A percentile compares a stretch with the other conserved stretches of the same genome.
These are phyloP conservation scores for Cystobasidium slooffiae DNA, from an alignment of 1,284 basidiomycete species.

Conservation along the genomic window DNA sequence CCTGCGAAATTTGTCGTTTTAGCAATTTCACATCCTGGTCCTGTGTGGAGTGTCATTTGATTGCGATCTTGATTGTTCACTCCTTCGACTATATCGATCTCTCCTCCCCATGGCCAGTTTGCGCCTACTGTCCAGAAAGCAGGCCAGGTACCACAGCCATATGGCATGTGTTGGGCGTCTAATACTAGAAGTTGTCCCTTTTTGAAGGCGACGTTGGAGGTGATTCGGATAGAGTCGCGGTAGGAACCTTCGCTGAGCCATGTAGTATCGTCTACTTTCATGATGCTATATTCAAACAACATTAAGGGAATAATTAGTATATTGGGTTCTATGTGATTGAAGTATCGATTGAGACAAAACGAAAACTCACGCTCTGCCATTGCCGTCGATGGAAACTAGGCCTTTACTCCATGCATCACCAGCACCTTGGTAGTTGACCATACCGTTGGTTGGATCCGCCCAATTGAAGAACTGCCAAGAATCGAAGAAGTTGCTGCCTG, in stretches of 20 bases:
- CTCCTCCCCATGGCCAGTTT: conserved; percentile 72
- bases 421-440: conserved; percentile 64
- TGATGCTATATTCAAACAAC: conserved; percentile 68
- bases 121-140: conserved; percentile 69
- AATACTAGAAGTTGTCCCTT: conserved; percentile 72
- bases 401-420: conserved; percentile 61
- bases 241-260: conserved; percentile 66
- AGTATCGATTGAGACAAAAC: neutral
- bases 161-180: conserved; percentile 75
- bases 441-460: conserved; percentile 79
- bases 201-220: conserved; percentile 67
- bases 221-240: conserved; percentile 75
- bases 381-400: conserved; percentile 67
- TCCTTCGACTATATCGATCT: conserved; percentile 75
- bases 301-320: neutral
- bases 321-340: neutral
- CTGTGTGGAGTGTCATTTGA: conserved; percentile 73
- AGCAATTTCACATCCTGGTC: conserved; percentile 29
- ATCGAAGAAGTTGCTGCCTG: conserved; percentile 62
- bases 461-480: conserved; percentile 75
- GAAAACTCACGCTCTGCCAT: conserved; percentile 25
- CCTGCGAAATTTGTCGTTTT: conserved; percentile 24
- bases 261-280: conserved; percentile 80
- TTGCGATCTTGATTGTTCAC: conserved; percentile 59
- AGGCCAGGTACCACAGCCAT: conserved; percentile 80